Base-by-base conservation (phyloP, 768 basidiomycete species). In the Lactarius sanguifluus region DNA sequence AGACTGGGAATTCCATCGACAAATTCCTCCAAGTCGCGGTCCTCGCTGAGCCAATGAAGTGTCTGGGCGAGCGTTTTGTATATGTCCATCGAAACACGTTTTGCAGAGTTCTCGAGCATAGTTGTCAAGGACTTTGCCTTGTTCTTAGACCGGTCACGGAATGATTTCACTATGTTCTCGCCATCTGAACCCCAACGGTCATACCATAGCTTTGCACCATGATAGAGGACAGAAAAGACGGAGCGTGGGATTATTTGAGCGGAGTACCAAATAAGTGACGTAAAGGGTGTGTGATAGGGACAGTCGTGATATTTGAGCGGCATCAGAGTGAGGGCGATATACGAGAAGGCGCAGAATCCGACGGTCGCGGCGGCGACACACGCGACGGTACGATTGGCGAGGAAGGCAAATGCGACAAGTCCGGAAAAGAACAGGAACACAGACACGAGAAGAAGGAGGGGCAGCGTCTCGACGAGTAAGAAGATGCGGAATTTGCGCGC, bases 281-380 rank as follows among this genome's bases (percentile, higher is more conserved):
- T 45, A 6, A 45, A 3, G n/a, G 45, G 45, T 1, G 65, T 66
- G 36, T 25, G 20, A 45, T 59, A 66, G 30, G 65, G 65, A 32
- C 65, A 62, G 32, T 66, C 57, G 18, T 59, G 65, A 54, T 10
- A 36, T 25, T 36, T 25, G n/a, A 67, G 23, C 13, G 66, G 66
- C n/a, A 66, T 25, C 1, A 62, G 0, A 30, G 65, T 66, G 38
- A 66, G 2, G 0, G 16, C 1, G 13, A 52, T 1, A 28, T 58
- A 62, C 0, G n/a, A n/a, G 16, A 34, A 18, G 47, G 2, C 2
- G 38, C 61, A 40, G 65, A 20, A 12, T 0, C 50, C 10, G 30
- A 66, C 45, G n/a, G 32, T 38, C 1, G 18, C 5, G 18, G 57
- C 23, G 43, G 55, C 13, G 16, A 41, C 1, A 41, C 41, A 62